phyloP scores from a whole-genome alignment of 495 filamentous ascomycete genomes.

The Penicillium longicatenatum region DNA sequence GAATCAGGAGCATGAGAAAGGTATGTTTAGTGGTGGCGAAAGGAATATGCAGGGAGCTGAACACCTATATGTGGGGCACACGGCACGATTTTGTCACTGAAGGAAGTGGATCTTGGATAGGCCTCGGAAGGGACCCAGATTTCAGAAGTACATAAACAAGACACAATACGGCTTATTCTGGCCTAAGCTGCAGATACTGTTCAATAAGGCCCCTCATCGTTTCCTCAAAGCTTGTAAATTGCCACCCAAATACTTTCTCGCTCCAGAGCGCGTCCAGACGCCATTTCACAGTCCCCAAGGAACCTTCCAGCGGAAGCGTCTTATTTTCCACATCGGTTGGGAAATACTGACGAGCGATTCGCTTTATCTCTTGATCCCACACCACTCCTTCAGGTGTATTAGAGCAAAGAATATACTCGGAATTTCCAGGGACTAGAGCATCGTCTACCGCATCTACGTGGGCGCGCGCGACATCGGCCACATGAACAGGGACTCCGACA shows the following conservation, averaged over 20 bases:
- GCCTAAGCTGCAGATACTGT: constrained; percentile 24
- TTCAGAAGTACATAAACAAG: no score
- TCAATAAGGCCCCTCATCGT: constrained; percentile 36
- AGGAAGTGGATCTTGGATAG: no score
- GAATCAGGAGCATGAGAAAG: no score
- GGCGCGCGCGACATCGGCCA: constrained; percentile 27
- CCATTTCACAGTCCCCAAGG: constrained; percentile 34
- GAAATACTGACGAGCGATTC: constrained; percentile 41
- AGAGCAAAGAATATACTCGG: constrained; percentile 23
- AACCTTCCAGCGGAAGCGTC: constrained; percentile 40
- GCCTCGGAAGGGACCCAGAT: no score
- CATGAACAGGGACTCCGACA: constrained; percentile 26
- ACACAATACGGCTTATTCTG: no score
- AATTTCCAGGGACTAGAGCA: constrained; percentile 14
- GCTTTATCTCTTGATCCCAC: constrained; percentile 47
- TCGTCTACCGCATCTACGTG: constrained; percentile 29
- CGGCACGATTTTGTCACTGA: no score
- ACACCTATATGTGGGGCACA: no score
- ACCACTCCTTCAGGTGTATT: constrained; percentile 22
- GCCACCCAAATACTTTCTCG: constrained; percentile 49
- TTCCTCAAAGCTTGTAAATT: constrained; percentile 47
- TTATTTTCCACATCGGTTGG: constrained; percentile 41
- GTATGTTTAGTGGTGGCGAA: no score
- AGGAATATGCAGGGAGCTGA: no score
- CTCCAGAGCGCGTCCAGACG: constrained; percentile 44